phyloP scores from a whole-genome alignment of 306 rosid species.

The Lotus japonicus region DNA sequence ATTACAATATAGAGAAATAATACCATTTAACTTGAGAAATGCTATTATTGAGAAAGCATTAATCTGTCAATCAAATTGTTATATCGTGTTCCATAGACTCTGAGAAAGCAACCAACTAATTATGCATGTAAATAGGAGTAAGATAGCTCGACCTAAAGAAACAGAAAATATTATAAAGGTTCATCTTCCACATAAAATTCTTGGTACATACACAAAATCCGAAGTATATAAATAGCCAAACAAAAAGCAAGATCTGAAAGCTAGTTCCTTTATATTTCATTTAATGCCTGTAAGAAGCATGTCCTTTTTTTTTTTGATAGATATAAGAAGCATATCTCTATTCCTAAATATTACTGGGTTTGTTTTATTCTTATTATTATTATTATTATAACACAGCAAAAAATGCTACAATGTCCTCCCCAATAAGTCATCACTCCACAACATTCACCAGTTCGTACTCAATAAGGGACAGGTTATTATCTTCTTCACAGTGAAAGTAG shows the following conservation, averaged over 20 bases:
- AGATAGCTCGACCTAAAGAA: neutral
- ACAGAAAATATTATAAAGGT: neutral
- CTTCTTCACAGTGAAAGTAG: conserved; percentile 50
- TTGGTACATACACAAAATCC: conserved; percentile 26
- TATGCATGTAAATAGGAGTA: neutral
- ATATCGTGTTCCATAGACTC: neutral
- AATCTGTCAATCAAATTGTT: no score
- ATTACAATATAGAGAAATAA: no score
- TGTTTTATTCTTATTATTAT: conserved; percentile 37
- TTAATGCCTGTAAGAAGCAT: conserved; percentile 26
- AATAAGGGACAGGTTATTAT: conserved; percentile 47
- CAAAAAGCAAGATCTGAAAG: conserved; percentile 41
- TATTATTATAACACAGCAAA: conserved; percentile 24
- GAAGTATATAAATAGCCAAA: conserved; percentile 34
- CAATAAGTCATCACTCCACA: conserved; percentile 45
- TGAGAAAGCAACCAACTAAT: neutral
- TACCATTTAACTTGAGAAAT: no score
- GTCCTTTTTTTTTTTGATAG: no score
- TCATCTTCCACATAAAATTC: conserved; percentile 18
- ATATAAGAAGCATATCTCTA: conserved; percentile 37
- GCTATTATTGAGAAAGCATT: no score
- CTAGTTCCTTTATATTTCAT: conserved; percentile 37
- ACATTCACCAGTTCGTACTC: conserved; percentile 56
- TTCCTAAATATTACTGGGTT: conserved; percentile 41
- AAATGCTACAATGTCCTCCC: conserved; percentile 20